Evolutionary conservation across 345 rosid species (phyloP), one percentile per base, ranked within the genome.

Genomic region (Pugionium dolabratum): DNA sequence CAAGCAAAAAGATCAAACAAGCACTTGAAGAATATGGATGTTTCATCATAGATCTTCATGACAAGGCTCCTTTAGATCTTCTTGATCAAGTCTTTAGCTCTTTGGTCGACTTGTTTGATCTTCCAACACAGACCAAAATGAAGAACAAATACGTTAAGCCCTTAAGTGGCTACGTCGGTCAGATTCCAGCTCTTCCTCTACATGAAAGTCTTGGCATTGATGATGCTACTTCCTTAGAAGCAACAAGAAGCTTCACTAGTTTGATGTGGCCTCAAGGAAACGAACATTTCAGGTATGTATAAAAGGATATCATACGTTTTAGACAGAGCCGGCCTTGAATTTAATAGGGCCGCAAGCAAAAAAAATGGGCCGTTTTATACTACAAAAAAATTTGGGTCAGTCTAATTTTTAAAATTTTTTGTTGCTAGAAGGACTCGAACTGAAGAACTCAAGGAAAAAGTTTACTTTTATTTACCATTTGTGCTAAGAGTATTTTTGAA

Each of bases 181-280:
- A 74, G 18, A 35, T 37, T 9, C 82, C 86, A 31, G 9, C 57
- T 37, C 32, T 74, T 10, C 80, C 84, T 59, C 68, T 79, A 6
- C 71, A 76, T 18, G 91, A 86, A 71, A 72, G 81, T 66, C 47
- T 76, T 73, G 84, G 79, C 48, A 76, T 86, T 27, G 76, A 73
- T 9, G 10, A 69, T 31, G 80, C 81, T 5, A 57, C 61, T 32
- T 64, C 70, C 1, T 33, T 76, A 1, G 80, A 76, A 64, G 78
- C 62, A 32, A 69, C 78, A 7, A 64, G 47, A 61, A 57, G 67
- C 32, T 84, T 86, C 78, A 61, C 84, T 4, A 9, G 59, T n/a
- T 46, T 77, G 27, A 67, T 62, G 18, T 18, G 18, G 18, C 18
- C 18, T 18, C 18, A 57, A 4, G 85, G 84, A 29, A 76, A 86